phyloP scores from a whole-genome alignment of 441 rosid genomes.

The Erodium moschatum region DNA sequence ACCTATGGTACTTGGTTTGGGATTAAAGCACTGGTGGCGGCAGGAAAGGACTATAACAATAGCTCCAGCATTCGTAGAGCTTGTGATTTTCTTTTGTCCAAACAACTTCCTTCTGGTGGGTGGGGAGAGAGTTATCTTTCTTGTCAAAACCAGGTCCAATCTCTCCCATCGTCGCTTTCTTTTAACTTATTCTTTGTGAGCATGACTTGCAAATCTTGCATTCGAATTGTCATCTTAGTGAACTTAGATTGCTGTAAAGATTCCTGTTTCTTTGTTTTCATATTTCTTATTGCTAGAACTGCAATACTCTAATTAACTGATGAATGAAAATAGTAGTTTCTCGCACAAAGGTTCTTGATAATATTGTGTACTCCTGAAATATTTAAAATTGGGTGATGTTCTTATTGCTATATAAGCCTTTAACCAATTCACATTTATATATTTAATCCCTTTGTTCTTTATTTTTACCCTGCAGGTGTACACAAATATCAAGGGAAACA shows the following conservation, averaged over 20 bases:
- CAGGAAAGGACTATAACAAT: conserved; percentile 15
- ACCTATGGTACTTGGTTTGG: conserved; percentile 19
- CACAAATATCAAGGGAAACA: conserved; percentile 47
- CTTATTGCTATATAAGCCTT: neutral
- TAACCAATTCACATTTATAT: neutral
- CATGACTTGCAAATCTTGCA: neutral
- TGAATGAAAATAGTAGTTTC: neutral
- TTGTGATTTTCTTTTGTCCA: conserved; percentile 17
- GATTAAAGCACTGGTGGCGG: conserved; percentile 19
- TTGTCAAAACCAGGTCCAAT: conserved; percentile 61
- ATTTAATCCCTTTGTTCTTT: neutral
- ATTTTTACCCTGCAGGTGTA: conserved; percentile 26
- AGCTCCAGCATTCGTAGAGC: conserved; percentile 18
- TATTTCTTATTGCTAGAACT: neutral
- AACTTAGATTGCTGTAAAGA: neutral
- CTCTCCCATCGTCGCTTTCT: neutral
- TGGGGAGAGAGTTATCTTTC: conserved; percentile 98
- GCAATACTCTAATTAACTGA: neutral
- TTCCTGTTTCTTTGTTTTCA: neutral
- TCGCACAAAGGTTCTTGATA: neutral
- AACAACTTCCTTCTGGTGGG: conserved; percentile 50
- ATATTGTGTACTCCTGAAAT: neutral
- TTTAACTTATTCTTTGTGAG: neutral
- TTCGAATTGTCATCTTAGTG: too few species aligned
- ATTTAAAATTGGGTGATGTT: neutral